A percentile compares a stretch with the other conserved stretches of the same genome.
Conservation (phyloP, 257 asterid species). For the Pogostemon cablin region DNA sequence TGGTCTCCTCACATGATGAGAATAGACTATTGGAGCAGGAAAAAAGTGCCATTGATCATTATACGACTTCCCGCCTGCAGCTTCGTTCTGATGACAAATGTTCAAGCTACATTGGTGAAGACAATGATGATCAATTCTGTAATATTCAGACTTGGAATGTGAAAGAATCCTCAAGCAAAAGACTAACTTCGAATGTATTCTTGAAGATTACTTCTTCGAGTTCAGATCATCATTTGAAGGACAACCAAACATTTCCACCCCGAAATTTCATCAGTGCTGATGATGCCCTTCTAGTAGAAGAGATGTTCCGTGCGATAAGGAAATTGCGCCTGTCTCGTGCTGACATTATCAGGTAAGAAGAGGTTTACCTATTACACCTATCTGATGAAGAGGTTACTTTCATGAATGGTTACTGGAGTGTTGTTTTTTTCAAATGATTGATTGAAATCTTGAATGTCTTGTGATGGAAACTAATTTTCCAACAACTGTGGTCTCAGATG, state of each 20-base stretch:
- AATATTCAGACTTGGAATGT: conserved; percentile 11
- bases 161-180: conserved; percentile 34
- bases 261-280: conserved; percentile 26
- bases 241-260: conserved; percentile 1
- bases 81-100: neutral
- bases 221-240: conserved; percentile 30
- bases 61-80: conserved; percentile 4
- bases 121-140: conserved; percentile 7
- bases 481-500: conserved; percentile 49
- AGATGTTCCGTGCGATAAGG: conserved; percentile 60
- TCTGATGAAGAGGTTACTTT: too few relatives aligned
- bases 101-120: neutral
- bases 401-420: too few relatives aligned
- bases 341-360: conserved; percentile 61
- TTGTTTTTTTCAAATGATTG: too few relatives aligned
- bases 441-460: neutral
- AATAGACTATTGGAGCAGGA: conserved; percentile 24
- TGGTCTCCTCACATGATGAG: conserved; percentile 32
- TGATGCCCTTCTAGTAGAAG: conserved; percentile 37
- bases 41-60: neutral
- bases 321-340: conserved; percentile 72
- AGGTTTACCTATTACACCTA: neutral
- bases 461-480: conserved; percentile 25
- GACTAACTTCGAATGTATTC: conserved; percentile 37
- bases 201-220: conserved; percentile 28